phyloP scores from a whole-genome alignment of 2,329 filamentous ascomycete species.

The Endothia cerciana region DNA sequence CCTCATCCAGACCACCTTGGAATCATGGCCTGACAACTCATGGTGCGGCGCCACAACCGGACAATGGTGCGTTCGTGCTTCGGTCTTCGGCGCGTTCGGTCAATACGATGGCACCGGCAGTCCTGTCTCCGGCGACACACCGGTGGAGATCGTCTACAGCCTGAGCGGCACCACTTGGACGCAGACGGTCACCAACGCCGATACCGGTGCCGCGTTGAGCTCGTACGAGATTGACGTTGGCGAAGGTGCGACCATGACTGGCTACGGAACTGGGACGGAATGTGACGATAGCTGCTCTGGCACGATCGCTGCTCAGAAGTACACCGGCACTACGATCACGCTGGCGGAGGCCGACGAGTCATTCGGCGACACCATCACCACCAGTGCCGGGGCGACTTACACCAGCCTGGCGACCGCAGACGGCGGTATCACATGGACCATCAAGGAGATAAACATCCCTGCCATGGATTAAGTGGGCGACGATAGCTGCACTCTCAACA shows the following conservation, averaged over 20 bases:
- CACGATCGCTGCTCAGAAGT: conserved; percentile 44
- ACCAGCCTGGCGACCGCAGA: conserved; percentile 39
- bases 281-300: conserved; percentile 43
- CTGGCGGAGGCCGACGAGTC: conserved; percentile 39
- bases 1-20: conserved; percentile 46
- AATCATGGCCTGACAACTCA: conserved; percentile 44
- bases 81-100: conserved; percentile 45
- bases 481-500: background rate
- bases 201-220: conserved; percentile 40
- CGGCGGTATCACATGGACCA: conserved; percentile 43
- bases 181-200: conserved; percentile 41
- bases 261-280: conserved; percentile 46
- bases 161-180: conserved; percentile 34
- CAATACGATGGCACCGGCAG: conserved; percentile 38
- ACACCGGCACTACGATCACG: conserved; percentile 45
- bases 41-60: conserved; percentile 46
- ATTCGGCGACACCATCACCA: conserved; percentile 36
- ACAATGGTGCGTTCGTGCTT: conserved; percentile 46
- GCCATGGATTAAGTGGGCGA: conserved; percentile 17
- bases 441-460: conserved; percentile 32
- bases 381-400: conserved; percentile 40
- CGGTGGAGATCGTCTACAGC: conserved; percentile 34
- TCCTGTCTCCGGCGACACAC: conserved; percentile 13
- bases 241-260: conserved; percentile 43
- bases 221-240: conserved; percentile 36